Conservation (phyloP, 495 filamentous ascomycete genomes). For the Parathielavia appendiculata region DNA sequence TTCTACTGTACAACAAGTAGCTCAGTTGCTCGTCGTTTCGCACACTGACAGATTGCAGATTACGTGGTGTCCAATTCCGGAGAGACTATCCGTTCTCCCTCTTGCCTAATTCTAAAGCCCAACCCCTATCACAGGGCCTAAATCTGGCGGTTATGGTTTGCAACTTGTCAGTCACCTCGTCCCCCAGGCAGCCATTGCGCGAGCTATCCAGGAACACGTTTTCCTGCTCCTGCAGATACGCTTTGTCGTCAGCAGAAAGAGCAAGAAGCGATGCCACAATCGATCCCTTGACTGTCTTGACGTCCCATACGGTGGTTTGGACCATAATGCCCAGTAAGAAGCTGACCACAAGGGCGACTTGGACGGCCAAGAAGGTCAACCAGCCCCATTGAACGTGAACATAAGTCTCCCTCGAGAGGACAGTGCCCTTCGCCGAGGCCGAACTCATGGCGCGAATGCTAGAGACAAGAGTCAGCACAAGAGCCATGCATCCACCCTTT, state of each 20-base stretch:
- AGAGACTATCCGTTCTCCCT: background rate
- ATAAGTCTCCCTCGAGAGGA: constrained; percentile 19
- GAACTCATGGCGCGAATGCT: constrained; percentile 23
- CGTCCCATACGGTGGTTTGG: constrained; percentile 30
- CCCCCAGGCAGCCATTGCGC: background rate
- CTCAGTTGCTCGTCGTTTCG: background rate
- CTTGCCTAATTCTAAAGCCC: constrained; percentile 14
- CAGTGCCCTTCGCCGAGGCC: constrained; percentile 10
- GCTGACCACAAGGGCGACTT: constrained; percentile 14
- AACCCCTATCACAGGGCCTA: constrained; percentile 13
- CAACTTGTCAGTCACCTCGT: background rate
- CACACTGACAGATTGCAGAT: background rate
- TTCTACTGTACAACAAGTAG: too few species aligned
- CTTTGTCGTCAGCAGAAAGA: constrained; percentile 23
- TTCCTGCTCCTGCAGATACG: constrained; percentile 18
- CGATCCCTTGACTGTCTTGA: constrained; percentile 26
- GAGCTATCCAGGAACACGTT: background rate
- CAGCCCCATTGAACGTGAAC: constrained; percentile 25
- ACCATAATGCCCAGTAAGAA: constrained; percentile 27
- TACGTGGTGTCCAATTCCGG: background rate
- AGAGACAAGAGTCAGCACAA: background rate
- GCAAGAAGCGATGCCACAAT: constrained; percentile 21
- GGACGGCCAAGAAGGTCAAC: constrained; percentile 24
- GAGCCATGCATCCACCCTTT: background rate
- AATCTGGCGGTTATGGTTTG: constrained; percentile 14